Evolutionary conservation across 495 filamentous ascomycete genomes (phyloP).

Genomic region (Hypomontagnella submonticulosa): DNA sequence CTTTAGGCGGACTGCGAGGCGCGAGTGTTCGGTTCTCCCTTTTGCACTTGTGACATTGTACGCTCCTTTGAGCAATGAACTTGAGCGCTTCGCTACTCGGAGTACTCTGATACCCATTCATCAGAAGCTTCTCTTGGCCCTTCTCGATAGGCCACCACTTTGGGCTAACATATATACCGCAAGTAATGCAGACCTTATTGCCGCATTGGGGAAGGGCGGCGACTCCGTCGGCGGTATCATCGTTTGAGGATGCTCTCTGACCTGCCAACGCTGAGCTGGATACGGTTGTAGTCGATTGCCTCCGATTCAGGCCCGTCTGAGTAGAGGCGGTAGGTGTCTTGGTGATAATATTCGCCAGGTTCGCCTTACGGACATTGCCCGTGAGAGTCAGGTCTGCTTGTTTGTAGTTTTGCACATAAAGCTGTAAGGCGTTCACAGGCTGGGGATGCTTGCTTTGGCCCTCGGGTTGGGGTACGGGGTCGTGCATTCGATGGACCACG

Average conservation of each 20-base stretch:
- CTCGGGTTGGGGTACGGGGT: conserved; percentile 70
- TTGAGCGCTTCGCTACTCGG: conserved; percentile 55
- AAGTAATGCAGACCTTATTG: conserved; percentile 66
- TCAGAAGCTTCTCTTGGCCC: conserved; percentile 52
- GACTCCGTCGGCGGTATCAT: conserved; percentile 16
- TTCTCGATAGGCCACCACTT: conserved; percentile 67
- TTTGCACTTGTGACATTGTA: conserved; percentile 68
- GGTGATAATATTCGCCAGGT: conserved; percentile 55
- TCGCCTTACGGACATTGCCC: conserved; percentile 90
- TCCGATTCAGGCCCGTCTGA: conserved; percentile 47
- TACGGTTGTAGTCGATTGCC: conserved; percentile 51
- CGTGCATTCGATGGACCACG: conserved; percentile 78
- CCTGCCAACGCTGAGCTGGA: conserved; percentile 20
- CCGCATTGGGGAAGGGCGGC: conserved; percentile 43
- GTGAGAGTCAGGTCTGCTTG: conserved; percentile 91
- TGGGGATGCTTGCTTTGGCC: conserved; percentile 51
- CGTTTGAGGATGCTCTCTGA: conserved; percentile 32
- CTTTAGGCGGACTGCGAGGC: conserved; percentile 44
- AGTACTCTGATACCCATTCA: conserved; percentile 55
- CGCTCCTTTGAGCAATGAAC: conserved; percentile 62
- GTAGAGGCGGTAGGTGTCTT: conserved; percentile 50
- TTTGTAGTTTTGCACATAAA: conserved; percentile 89
- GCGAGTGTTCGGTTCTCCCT: conserved; percentile 54
- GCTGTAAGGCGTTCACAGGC: conserved; percentile 75
- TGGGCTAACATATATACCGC: conserved; percentile 68